These are phyloP conservation scores for Thielaviopsis punctulata DNA, from an alignment of 2,329 filamentous ascomycete species.

Conservation along the genomic window DNA sequence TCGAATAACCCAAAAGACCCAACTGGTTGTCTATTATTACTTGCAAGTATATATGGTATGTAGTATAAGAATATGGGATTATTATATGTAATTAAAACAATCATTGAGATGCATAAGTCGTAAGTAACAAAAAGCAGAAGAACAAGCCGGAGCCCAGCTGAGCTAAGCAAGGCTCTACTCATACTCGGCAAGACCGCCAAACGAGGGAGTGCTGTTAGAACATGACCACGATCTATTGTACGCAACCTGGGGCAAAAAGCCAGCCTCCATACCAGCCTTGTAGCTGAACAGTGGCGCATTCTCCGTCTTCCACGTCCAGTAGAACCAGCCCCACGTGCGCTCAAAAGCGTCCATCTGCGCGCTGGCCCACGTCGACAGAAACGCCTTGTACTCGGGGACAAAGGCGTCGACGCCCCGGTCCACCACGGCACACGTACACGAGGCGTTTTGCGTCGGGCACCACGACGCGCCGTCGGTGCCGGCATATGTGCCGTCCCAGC, in stretches of 20 bases:
- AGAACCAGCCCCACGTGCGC: constrained; percentile 62
- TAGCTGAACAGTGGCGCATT: constrained; percentile 59
- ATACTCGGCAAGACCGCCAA: constrained; percentile 18
- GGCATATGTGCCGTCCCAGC: constrained; percentile 55
- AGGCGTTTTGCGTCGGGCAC: constrained; percentile 35
- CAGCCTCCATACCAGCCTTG: constrained; percentile 39
- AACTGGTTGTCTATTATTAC: too few species aligned
- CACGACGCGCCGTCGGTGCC: constrained; percentile 35
- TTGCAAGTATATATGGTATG: too few species aligned
- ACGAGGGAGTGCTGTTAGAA: constrained; percentile 16
- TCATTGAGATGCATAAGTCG: too few species aligned
- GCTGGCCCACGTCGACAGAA: constrained; percentile 52
- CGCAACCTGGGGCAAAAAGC: constrained; percentile 43
- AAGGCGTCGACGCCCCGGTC: constrained; percentile 25
- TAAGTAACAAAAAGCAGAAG: too few species aligned
- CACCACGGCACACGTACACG: constrained; percentile 40
- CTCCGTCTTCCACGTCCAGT: constrained; percentile 70
- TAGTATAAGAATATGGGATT: too few species aligned
- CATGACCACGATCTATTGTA: constrained; percentile 37
- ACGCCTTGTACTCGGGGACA: constrained; percentile 42
- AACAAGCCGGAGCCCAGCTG: neutral
- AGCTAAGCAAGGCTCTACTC: constrained; percentile 1
- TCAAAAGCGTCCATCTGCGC: constrained; percentile 64
- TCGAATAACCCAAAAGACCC: too few species aligned
- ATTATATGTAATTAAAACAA: too few species aligned